Evolutionary conservation across 495 filamentous ascomycete genomes (phyloP), one percentile per base, ranked within the genome.

Genomic region (Tuber magnatum): DNA sequence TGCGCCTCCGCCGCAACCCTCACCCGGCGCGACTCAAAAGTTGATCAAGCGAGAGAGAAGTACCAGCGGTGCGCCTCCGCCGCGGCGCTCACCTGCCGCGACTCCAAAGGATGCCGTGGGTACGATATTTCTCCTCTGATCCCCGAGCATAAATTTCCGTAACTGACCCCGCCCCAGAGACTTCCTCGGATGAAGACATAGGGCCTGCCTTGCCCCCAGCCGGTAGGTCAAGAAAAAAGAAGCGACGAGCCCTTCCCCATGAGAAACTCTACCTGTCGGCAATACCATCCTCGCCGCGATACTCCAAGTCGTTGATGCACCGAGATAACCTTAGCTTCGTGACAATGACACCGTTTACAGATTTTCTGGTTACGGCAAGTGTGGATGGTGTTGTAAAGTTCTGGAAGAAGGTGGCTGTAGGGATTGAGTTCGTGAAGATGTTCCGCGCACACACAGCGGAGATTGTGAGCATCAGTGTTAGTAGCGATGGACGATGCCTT

Each of bases 241-340:
- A 97, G 84, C 89, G 92, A 16, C 90, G 94, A 70, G 92, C 92
- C 81, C 91, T 99, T 22, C 93, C 93, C 0, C 92, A 97, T 84
- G 80, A 82, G 68, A 97, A 96, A 81, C 89, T 97, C 77, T 98
- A 97, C 84, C 85, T 98, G 80, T 91, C 91, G 69, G 94, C 96
- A 72, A 89, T 99, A 8, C 95, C 95, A 6, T 88, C 89, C 51
- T 92, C 92, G 68, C 75, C 88, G 28, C 91, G 93, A 20, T 99
- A 99, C 84, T 97, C 92, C 70, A 97, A 94, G 82, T 98, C 95
- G 42, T 86, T 99, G 77, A 99, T 99, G 95, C 95, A 99, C 86
- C 94, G 94, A 84, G 95, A 98, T 76, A 93, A 97, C 85, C 84
- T 98, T 70, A 88, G 90, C 56, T 97, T 92, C 78, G 87, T 92